A percentile compares a stretch with the other conserved stretches of the same genome.
These are phyloP conservation scores for Chlorella sp. DNA, from an alignment of 139 green algal species.

Conservation along the genomic window DNA sequence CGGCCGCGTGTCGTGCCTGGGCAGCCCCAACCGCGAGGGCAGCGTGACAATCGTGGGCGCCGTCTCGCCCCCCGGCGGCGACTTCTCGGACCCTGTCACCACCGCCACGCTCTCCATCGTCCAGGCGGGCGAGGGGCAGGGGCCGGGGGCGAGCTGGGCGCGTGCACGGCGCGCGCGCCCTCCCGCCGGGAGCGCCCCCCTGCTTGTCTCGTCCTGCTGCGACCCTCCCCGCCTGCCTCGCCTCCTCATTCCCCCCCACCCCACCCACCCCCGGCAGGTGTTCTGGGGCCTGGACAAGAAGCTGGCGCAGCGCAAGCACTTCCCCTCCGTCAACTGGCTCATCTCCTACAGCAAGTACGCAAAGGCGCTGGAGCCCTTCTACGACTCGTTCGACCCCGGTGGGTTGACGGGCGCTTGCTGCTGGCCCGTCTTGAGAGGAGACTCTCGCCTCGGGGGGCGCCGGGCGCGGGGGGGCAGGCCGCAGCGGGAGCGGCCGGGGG, in stretches of 20 bases:
- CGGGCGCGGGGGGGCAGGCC: too few relatives aligned
- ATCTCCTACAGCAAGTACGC: conserved; percentile 99
- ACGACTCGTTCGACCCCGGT: conserved; percentile 93
- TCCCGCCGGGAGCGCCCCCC: too few relatives aligned
- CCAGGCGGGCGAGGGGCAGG: conserved; percentile 65
- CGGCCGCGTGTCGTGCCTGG: conserved; percentile 93
- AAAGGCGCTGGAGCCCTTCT: conserved; percentile 96
- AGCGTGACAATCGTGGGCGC: conserved; percentile 98
- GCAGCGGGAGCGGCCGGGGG: too few relatives aligned
- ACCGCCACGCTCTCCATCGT: conserved; percentile 98
- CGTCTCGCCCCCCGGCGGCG: conserved; percentile 95
- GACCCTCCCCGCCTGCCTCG: too few relatives aligned
- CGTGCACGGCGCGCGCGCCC: too few relatives aligned
- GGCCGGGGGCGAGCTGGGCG: not conserved
- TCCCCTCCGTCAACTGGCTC: conserved; percentile 99
- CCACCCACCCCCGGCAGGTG: conserved; percentile 71
- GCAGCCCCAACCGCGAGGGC: conserved; percentile 89
- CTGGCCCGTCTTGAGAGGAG: too few relatives aligned
- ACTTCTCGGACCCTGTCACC: conserved; percentile 99
- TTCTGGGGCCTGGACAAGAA: conserved; percentile 99
- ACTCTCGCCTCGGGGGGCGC: not conserved
- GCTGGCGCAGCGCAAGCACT: conserved; percentile 99
- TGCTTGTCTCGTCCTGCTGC: too few relatives aligned
- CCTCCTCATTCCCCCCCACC: too few relatives aligned
- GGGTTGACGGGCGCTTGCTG: not conserved